A percentile compares a stretch with the other conserved stretches of the same genome.
These are phyloP conservation scores for Cadophora luteo-olivacea DNA, from an alignment of 2,329 filamentous ascomycete genomes.

Conservation along the genomic window DNA sequence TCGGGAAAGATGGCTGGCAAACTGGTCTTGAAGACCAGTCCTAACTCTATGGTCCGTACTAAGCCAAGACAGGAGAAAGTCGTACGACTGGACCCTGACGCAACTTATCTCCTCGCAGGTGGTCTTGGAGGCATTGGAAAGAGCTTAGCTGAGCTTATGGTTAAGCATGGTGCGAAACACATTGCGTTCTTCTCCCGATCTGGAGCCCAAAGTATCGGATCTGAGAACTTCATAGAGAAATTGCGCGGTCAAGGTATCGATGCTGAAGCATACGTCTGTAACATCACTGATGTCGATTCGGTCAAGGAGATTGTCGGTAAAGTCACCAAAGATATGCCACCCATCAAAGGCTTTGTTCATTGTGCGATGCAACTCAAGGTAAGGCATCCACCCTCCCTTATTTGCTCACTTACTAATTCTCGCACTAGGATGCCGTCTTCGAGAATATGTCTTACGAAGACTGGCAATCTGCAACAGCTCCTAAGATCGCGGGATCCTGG, in stretches of 20 bases:
- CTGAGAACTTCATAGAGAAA: neutral
- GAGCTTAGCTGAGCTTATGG: neutral
- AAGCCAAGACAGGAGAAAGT: neutral
- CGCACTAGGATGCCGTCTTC: constrained; percentile 6
- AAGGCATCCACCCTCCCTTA: too few relatives aligned
- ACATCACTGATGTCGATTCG: neutral
- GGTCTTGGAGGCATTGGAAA: neutral
- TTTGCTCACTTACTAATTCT: too few relatives aligned
- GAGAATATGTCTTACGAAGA: constrained; percentile 3
- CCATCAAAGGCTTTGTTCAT: neutral
- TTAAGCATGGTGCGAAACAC: neutral
- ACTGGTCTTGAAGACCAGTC: neutral
- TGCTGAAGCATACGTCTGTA: neutral
- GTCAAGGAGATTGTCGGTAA: neutral
- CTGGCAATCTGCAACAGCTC: constrained; percentile 2
- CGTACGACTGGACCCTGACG: neutral
- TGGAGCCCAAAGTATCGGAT: neutral
- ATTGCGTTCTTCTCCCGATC: neutral
- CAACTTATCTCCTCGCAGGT: neutral
- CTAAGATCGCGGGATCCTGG: constrained; percentile 43
- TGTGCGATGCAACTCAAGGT: constrained; percentile 39
- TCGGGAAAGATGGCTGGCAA: neutral
- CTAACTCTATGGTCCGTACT: neutral
- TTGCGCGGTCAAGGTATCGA: neutral
- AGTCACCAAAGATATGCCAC: neutral